Conservation (phyloP, 176 grass and related monocot genomes). For the Saccharum spontaneum region DNA sequence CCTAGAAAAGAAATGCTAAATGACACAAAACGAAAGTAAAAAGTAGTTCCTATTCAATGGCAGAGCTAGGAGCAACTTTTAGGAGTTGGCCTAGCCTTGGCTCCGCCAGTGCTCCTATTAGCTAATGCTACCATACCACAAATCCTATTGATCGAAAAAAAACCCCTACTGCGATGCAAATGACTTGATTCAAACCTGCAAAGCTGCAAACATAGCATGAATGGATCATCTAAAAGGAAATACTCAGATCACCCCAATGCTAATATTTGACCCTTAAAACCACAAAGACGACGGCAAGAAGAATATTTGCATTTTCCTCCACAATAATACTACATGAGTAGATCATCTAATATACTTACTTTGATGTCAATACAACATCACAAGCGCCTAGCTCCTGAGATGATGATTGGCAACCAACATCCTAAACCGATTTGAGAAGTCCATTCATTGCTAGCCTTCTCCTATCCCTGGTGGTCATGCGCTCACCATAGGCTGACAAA, state of each 20-base stretch:
- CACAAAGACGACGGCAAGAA: neutral
- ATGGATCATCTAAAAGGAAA: neutral
- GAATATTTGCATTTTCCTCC: neutral
- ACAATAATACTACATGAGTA: neutral
- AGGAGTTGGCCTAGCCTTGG: no score
- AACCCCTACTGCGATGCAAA: neutral
- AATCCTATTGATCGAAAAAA: neutral
- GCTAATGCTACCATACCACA: neutral
- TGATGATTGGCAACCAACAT: neutral
- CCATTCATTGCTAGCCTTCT: conserved; percentile 66
- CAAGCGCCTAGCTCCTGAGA: conserved; percentile 14
- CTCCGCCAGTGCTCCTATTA: no score
- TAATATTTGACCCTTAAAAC: neutral
- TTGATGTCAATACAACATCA: conserved; percentile 12
- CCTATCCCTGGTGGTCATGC: conserved; percentile 83
- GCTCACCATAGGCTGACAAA: conserved; percentile 70
- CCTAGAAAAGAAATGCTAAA: neutral
- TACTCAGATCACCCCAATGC: neutral
- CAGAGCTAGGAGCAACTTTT: no score
- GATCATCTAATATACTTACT: neutral
- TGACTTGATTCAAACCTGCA: neutral
- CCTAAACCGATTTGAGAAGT: conserved; percentile 14
- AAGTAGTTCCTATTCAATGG: neutral
- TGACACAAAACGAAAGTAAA: neutral
- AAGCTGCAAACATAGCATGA: neutral